Base-by-base conservation (phyloP, 2,329 filamentous ascomycete genomes). In the Colletotrichum spinosum region DNA sequence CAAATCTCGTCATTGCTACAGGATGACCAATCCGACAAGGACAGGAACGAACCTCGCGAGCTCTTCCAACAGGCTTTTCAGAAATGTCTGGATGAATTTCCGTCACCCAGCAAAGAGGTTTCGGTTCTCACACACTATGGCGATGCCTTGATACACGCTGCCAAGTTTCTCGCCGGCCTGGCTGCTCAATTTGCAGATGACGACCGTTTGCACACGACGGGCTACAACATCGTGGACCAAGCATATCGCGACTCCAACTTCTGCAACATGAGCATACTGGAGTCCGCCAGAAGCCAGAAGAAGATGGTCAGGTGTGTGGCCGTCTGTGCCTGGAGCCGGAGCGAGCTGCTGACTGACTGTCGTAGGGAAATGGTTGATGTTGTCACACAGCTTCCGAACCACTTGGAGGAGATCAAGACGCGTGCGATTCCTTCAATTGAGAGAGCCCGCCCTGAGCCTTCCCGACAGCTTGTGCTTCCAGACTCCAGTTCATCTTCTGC, bases 401-500 rank as follows among this genome's bases (percentile, higher is more conserved):
- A 34, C 17, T 49, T 65, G 34, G 37, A 50, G 25, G 51, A 49
- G 10, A 60, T 65, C 10, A 49, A 38, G 48, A 34, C 34, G n/a
- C 46, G 48, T 33, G 49, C 53, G 13, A 50, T 53, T 38, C 59
- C 62, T 15, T n/a, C 12, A 4, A 38, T 52, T 8, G 48, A 55
- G 17, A 46, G 33, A 33, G 35, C 12, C 41, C 41, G 12, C 13
- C 4, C 39, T 13, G 62, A 65, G 9, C 37, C 42, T 13, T 17
- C 37, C 5, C 51, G 60, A 10, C 52, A 62, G 17, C 48, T 41
- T 12, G 35, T 48, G 13, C 37, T 48, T 25, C 48, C 62, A 13
- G 62, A 62, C 13, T 56, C 62, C n/a, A 67, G 66, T 49, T 61
- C 66, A 13, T 52, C 62, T 9, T 68, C 66, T 25, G 66, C 66